These are phyloP conservation scores for Trichoderma koningii DNA, from an alignment of 2,329 filamentous ascomycete genomes.

Conservation along the genomic window DNA sequence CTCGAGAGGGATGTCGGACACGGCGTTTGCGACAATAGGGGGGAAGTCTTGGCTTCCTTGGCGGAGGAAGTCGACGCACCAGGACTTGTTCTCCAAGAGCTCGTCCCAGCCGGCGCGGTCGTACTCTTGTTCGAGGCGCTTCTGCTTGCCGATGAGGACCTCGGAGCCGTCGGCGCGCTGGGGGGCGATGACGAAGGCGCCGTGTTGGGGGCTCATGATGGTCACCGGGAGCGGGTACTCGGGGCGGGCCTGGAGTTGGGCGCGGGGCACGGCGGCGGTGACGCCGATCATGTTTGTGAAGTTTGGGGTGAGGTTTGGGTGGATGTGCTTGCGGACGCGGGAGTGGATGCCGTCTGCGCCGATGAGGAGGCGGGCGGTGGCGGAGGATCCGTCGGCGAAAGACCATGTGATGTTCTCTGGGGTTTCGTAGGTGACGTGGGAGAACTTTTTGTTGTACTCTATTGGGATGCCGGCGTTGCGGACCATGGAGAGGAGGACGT, in stretches of 20 bases:
- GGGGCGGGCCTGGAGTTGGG: slow-evolving; percentile 41
- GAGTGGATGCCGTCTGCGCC: slow-evolving; percentile 65
- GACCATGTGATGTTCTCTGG: slow-evolving; percentile 47
- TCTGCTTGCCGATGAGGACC: slow-evolving; percentile 51
- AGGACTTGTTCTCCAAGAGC: slow-evolving; percentile 44
- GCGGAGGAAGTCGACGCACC: slow-evolving; percentile 40
- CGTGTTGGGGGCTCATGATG: slow-evolving; percentile 44
- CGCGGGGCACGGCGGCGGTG: slow-evolving; percentile 39
- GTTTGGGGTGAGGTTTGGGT: slow-evolving; percentile 50
- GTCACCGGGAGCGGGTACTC: slow-evolving; percentile 47
- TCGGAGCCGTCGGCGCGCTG: slow-evolving; percentile 53
- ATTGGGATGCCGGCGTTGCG: slow-evolving; percentile 45
- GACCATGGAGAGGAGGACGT: slow-evolving; percentile 48
- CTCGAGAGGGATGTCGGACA: slow-evolving; percentile 36
- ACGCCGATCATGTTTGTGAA: slow-evolving; percentile 53
- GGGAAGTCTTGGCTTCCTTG: slow-evolving; percentile 43
- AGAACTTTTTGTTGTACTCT: slow-evolving; percentile 52
- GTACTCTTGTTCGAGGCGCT: slow-evolving; percentile 39
- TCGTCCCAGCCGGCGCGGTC: slow-evolving; percentile 48
- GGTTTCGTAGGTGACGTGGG: slow-evolving; percentile 45
- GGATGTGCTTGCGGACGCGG: slow-evolving; percentile 53
- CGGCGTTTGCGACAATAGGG: slow-evolving; percentile 41
- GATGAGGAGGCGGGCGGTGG: slow-evolving; percentile 49
- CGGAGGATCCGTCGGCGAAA: slow-evolving; percentile 49
- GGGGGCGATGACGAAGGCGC: slow-evolving; percentile 54